Evolutionary conservation across 2,329 filamentous ascomycete species (phyloP), one percentile per base, ranked within the genome.

Genomic region (Lomentospora prolificans): DNA sequence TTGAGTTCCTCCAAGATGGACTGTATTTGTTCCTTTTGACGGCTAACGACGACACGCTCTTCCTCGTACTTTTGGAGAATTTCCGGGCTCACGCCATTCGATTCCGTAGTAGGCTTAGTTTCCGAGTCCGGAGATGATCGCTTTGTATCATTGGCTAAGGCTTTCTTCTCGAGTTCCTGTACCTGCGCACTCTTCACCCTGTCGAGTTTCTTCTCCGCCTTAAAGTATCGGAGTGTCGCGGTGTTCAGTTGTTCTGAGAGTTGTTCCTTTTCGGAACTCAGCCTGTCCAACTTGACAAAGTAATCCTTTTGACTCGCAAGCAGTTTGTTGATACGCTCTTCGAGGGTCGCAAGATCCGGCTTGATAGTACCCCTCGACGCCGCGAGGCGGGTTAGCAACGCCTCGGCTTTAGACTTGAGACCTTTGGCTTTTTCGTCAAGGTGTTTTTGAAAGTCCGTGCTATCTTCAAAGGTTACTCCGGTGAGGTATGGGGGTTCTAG

Each of bases 181-280:
- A 96, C 90, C 57, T 95, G 90, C 14, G 84, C 75, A 66, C 94
- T 99, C 70, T 89, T 92, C 24, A 87, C 82, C 46, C 94, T 84
- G 67, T 99, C 94, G 54, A 97, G 76, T 67, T 90, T 94, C 74
- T 95, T 95, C 69, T 99, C 94, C 0, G 94, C 94, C 62, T 95
- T 89, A 75, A 97, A 89, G 65, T 95, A 97, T 61, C 94, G 83
- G 58, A 95, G 76, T 4, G 90, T 95, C 14, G 92, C 94, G 31
- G 83, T 86, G 66, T 97, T 92, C 19, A 97, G 76, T 59, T 92
- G 87, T 64, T 94, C 88, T 50, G 89, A 89, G 3, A 96, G 77
- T 62, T 89, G 84, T 55, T 95, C 87, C 64, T 94, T 95, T 64
- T 96, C 90, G 5, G 81, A 76, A 51, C 83, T 78, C 10, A 91